phyloP scores from a whole-genome alignment of 371 early-diverging fungal species.

The Actinomortierella ambigua region DNA sequence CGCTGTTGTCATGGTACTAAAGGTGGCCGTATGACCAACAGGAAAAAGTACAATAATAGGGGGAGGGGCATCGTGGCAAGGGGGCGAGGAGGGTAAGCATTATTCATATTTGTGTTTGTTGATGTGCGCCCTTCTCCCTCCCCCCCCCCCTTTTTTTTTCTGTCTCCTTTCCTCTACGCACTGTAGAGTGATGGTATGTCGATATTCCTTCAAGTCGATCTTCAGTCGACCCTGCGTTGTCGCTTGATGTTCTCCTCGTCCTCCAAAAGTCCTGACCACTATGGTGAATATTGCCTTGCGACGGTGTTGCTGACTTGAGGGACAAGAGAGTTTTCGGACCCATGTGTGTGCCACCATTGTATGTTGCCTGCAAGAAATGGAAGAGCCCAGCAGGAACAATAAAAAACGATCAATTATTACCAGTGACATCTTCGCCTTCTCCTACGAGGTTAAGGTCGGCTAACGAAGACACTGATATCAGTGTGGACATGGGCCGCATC shows the following conservation, averaged over 20 bases:
- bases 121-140: background rate
- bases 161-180: background rate
- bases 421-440: conserved; percentile 44
- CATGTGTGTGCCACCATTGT: too few relatives aligned
- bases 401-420: conserved; percentile 12
- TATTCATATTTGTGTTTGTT: background rate
- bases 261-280: background rate
- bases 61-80: background rate
- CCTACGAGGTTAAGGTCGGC: conserved; percentile 35
- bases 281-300: background rate
- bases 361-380: background rate
- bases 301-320: too few relatives aligned
- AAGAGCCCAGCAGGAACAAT: background rate
- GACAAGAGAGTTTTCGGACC: too few relatives aligned
- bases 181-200: too few relatives aligned
- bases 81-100: background rate
- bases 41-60: background rate
- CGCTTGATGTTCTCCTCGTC: background rate
- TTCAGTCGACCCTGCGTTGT: background rate
- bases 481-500: conserved; percentile 28
- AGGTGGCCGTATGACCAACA: background rate
- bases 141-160: background rate
- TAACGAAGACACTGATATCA: conserved; percentile 45
- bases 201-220: background rate
- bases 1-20: background rate